Conservation (phyloP, 768 basidiomycete genomes). For the Rubroboletus satanas region DNA sequence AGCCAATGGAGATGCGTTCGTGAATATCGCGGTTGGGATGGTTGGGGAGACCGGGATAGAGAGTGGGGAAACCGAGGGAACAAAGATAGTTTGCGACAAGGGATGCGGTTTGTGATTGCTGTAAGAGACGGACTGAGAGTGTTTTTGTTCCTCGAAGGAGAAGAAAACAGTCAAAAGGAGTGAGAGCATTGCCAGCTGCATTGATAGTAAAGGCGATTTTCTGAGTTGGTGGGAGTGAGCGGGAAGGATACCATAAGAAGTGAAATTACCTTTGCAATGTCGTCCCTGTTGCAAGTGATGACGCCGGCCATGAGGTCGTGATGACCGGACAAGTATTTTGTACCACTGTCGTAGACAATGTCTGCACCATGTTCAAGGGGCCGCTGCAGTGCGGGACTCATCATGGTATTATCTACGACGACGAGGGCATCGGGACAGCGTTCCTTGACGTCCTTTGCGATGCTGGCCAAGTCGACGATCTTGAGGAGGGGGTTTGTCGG, state of each 20-base stretch:
- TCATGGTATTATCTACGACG: constrained; percentile 98
- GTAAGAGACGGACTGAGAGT: constrained; percentile 91
- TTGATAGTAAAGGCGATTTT: constrained; percentile 91
- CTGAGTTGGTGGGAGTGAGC: constrained; percentile 36
- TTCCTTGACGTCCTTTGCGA: constrained; percentile 81
- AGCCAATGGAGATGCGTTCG: constrained; percentile 83
- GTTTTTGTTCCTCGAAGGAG: constrained; percentile 95
- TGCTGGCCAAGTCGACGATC: constrained; percentile 83
- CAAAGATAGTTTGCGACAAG: constrained; percentile 84
- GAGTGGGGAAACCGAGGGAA: constrained; percentile 79
- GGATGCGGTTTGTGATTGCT: constrained; percentile 80
- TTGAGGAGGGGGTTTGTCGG: constrained; percentile 98
- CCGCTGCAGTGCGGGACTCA: constrained; percentile 96
- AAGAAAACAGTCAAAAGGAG: constrained; percentile 95
- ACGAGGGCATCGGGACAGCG: constrained; percentile 75
- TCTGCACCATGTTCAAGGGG: constrained; percentile 96
- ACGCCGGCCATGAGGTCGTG: constrained; percentile 99
- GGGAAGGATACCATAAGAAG: background rate
- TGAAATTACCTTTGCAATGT: constrained; percentile 68
- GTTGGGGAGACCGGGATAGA: constrained; percentile 84
- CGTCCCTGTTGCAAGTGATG: constrained; percentile 88
- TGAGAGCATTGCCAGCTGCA: constrained; percentile 87
- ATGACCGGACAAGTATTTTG: constrained; percentile 96
- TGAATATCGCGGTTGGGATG: constrained; percentile 90
- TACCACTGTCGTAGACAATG: constrained; percentile 96